Evolutionary conservation across 768 basidiomycete genomes (phyloP).

Genomic region (Suillus occidentalis): DNA sequence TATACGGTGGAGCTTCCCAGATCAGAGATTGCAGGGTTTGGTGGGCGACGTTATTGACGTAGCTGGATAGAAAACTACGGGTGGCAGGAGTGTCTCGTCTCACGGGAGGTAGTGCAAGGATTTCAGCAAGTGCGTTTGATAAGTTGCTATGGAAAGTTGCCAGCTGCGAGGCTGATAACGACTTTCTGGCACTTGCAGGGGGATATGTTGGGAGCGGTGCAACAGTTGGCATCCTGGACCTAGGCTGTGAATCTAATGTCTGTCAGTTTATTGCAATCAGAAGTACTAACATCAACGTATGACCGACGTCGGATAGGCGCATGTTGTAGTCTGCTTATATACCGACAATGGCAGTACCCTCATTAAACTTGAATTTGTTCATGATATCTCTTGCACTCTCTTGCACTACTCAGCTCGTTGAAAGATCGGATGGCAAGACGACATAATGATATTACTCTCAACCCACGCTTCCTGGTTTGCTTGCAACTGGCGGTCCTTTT

Average conservation of each 20-base stretch:
- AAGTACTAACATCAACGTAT: neutral
- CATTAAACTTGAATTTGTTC: neutral
- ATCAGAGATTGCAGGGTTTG: constrained; percentile 55
- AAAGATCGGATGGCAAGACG: too few species aligned
- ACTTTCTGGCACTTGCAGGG: constrained; percentile 45
- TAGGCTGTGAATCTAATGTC: neutral
- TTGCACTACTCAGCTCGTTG: too few species aligned
- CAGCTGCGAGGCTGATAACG: constrained; percentile 52
- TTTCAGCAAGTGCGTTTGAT: constrained; percentile 44
- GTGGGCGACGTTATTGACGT: constrained; percentile 55
- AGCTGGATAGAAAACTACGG: constrained; percentile 53
- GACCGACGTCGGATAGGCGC: neutral
- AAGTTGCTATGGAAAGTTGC: constrained; percentile 49
- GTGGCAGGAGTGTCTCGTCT: constrained; percentile 48
- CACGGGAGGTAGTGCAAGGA: constrained; percentile 46
- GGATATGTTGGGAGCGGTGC: constrained; percentile 56
- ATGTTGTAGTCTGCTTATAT: neutral
- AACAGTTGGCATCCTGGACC: constrained; percentile 27
- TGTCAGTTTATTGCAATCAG: neutral
- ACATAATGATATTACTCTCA: too few species aligned
- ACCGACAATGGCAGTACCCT: neutral
- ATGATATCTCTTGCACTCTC: too few species aligned
- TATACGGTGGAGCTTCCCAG: constrained; percentile 44
- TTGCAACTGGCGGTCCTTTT: too few species aligned
- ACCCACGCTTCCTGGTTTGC: too few species aligned